Evolutionary conservation across 305 asterid species (phyloP), one percentile per base, ranked within the genome.

Genomic region (Solanum hybrid): DNA sequence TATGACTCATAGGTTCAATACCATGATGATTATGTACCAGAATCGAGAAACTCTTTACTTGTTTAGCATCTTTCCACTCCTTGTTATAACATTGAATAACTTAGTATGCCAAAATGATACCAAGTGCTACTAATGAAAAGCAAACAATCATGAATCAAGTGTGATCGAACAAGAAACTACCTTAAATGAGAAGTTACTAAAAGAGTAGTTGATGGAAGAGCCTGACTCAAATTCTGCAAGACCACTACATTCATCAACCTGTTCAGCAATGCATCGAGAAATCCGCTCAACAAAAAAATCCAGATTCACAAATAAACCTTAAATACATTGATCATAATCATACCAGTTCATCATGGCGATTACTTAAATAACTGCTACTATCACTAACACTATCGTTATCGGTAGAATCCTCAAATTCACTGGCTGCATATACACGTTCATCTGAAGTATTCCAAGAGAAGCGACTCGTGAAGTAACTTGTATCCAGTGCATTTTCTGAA

Each of bases 131-230:
- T 12, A 82, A 45, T 82, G 40, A 19, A 29, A 82, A 45, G 72
- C 40, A 45, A 81, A 82, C 29, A 82, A 45, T 31, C 87, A 45
- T 82, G 87, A 19, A 82, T 82, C 76, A 56, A 56, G 87, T 31
- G 17, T 31, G 29, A 56, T 85, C 13, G 12, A 56, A 31, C 45
- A 31, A 19, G 38, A 34, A 27, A 79, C 76, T 93, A 97, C 99
- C 99, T 97, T 97, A 66, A 97, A 97, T 10, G 99, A 97, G 94
- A 97, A 97, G 92, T 97, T 97, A 93, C 99, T 97, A 87, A 97
- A 97, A 91, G 99, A 96, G 90, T 95, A 96, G 91, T 97, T 92
- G 92, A 95, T 93, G 77, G 95, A 94, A 91, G 92, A 91, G 93
- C 93, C 91, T 10, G 98, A 90, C 69, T 95, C 98, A 36, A 96